Base-by-base conservation (phyloP, 257 asterid species). In the Paulownia fortunei region DNA sequence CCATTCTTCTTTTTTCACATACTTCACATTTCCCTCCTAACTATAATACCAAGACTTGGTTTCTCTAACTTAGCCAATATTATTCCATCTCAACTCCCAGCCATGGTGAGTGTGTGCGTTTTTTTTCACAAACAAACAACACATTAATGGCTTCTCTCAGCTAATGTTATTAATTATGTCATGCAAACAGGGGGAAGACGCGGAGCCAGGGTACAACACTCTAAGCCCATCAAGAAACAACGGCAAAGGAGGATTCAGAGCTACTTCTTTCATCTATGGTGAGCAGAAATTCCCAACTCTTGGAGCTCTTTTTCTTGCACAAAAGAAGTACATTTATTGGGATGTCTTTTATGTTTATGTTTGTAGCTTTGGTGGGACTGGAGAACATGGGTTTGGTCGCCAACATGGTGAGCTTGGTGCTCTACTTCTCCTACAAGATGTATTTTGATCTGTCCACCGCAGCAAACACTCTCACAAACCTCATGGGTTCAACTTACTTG, bases 261-360 rank as follows among this genome's bases (percentile, higher is more conserved):
- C 98, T 21, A 75, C 96, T 60, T 71, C 85, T 21, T 94, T 94
- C 82, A 54, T 94, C 12, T 94, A 83, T 37, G 97, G 98, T 93
- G 72, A 79, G 23, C 3, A 39, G 1, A 18, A 18, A 42, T 10
- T 19, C 9, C 19, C 18, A 21, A n/a, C 15, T 55, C 1, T 6
- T 69, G 27, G 30, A 13, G 55, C 41, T 26, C 13, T 7, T 76
- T 56, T 55, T 70, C 76, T 72, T 72, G 42, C 74, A 47, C 26
- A n/a, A 9, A 8, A 5, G 13, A 32, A 0, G 1, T 15, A 13
- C 36, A 30, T n/a, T 36, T 27, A 56, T 21, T 56, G 0, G 3
- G 15, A 59, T 52, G 47, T 2, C 11, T 16, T 18, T 16, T 27
- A 61, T 44, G 13, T 52, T 1, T 47, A 6, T 74, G 52, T 54